Evolutionary conservation across 23 red algal genomes (phyloP).

Genomic region (Gracilaria gracilis): DNA sequence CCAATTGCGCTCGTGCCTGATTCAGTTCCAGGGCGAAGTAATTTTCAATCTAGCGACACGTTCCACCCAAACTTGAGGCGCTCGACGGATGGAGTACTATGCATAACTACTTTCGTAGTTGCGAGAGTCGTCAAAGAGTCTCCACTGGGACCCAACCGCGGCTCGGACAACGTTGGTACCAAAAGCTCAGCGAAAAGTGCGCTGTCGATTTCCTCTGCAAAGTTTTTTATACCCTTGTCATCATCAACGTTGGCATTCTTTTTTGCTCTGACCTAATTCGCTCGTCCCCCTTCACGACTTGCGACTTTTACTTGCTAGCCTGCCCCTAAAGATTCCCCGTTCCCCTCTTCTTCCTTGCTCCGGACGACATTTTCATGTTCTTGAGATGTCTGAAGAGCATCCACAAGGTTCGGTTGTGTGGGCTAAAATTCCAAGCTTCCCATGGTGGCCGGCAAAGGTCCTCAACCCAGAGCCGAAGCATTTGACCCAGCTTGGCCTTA

Average conservation of each 20-base stretch:
- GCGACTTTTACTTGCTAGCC: not conserved
- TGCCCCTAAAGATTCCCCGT: too few relatives aligned
- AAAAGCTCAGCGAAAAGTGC: not conserved
- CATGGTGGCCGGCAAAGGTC: slow-evolving; percentile 36
- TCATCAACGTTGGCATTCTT: not conserved
- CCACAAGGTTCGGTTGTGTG: not conserved
- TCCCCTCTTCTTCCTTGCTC: not conserved
- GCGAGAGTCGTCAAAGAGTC: too few relatives aligned
- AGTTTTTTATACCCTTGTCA: not conserved
- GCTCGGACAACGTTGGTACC: too few relatives aligned
- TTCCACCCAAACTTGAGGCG: too few relatives aligned
- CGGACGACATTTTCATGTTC: not conserved
- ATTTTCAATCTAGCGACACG: too few relatives aligned
- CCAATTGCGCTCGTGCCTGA: too few relatives aligned
- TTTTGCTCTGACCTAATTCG: not conserved
- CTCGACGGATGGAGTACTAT: too few relatives aligned
- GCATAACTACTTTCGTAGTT: too few relatives aligned
- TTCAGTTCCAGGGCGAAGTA: too few relatives aligned
- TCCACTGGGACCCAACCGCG: too few relatives aligned
- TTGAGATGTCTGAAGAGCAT: not conserved
- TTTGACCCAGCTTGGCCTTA: not conserved
- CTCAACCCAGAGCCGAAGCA: not conserved
- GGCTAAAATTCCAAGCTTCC: slow-evolving; percentile 37
- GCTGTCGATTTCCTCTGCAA: not conserved
- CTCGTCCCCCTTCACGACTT: not conserved